Base-by-base conservation (phyloP, 768 basidiomycete genomes). In the Hygrocybe coccinea region DNA sequence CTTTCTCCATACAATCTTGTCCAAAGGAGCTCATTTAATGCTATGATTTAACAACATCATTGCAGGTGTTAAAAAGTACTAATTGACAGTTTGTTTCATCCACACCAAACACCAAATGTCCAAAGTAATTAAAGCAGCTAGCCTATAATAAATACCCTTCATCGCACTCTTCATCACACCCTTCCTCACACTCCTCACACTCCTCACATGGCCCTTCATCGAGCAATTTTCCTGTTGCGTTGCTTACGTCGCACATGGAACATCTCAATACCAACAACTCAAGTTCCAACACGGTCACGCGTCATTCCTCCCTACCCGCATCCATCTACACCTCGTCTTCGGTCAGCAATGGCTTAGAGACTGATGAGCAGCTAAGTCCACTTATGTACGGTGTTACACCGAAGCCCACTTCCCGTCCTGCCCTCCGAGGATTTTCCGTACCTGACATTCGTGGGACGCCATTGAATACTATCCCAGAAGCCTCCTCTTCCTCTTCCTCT, bases 341-440 rank as follows among this genome's bases (percentile, higher is more conserved):
- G 14, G 61, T 62, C 38, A 62, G 64, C 55, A 62, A 65, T 9
- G 59, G 62, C 46, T 55, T 62, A 34, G 50, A 71, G 44, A 37
- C 59, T 24, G 60, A 79, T n/a, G n/a, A n/a, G n/a, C n/a, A n/a
- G n/a, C n/a, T n/a, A n/a, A 77, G 76, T 55, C 79, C 79, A 0
- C 64, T 80, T 43, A 64, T 76, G 36, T 64, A 76, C 19, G 56
- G 64, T 24, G 63, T 56, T 15, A 74, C 74, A 1, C 73, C 70
- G 12, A 69, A 69, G 49, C 64, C 69, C 22, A 38, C 45, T 41
- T n/a, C n/a, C n/a, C 64, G 65, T 53, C 54, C 50, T 52, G 57
- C 71, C 22, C 62, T 63, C 3, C 67, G 73, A 6, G 67, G 68
- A 25, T 65, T 68, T 37, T 72, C 72, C 9, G 69, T 69, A 43